Evolutionary conservation across 1,284 basidiomycete species (phyloP).

Genomic region (Pseudozyma hubeiensis): DNA sequence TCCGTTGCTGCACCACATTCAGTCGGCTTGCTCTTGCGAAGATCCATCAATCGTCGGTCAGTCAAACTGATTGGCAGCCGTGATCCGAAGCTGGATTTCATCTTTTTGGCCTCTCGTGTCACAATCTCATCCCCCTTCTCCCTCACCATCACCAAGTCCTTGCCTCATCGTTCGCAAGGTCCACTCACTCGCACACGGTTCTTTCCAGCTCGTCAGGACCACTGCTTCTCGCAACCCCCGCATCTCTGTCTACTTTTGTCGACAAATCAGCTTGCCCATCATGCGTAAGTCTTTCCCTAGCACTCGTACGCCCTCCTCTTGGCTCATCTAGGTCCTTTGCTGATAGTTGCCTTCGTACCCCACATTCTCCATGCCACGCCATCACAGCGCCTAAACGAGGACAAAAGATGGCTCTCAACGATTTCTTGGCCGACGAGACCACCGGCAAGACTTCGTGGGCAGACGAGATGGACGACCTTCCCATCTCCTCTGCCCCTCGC

Average conservation of each 20-base stretch:
- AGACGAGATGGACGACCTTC: constrained; percentile 67
- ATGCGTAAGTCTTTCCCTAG: constrained; percentile 29
- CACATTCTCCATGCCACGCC: too few relatives aligned
- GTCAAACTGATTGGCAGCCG: constrained; percentile 11
- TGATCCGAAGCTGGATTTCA: constrained; percentile 31
- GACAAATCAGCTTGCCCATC: constrained; percentile 26
- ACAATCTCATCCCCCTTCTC: constrained; percentile 17
- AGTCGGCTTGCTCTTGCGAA: too few relatives aligned
- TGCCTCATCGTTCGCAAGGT: constrained; percentile 17
- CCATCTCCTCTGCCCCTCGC: constrained; percentile 56
- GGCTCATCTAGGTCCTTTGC: not conserved
- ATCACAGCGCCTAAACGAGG: constrained; percentile 63
- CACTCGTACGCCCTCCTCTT: not conserved
- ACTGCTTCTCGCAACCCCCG: not conserved
- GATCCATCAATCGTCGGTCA: too few relatives aligned
- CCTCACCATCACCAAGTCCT: constrained; percentile 19
- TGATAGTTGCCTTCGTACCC: not conserved
- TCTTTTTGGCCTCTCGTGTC: constrained; percentile 5
- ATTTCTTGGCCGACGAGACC: constrained; percentile 65
- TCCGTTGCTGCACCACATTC: too few relatives aligned
- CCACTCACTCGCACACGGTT: not conserved
- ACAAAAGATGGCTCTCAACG: constrained; percentile 63
- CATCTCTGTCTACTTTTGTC: constrained; percentile 8
- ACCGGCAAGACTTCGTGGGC: constrained; percentile 67
- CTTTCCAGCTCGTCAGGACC: constrained; percentile 21